Evolutionary conservation across 139 green algal species (phyloP).

Genomic region (Trebouxia sp.): DNA sequence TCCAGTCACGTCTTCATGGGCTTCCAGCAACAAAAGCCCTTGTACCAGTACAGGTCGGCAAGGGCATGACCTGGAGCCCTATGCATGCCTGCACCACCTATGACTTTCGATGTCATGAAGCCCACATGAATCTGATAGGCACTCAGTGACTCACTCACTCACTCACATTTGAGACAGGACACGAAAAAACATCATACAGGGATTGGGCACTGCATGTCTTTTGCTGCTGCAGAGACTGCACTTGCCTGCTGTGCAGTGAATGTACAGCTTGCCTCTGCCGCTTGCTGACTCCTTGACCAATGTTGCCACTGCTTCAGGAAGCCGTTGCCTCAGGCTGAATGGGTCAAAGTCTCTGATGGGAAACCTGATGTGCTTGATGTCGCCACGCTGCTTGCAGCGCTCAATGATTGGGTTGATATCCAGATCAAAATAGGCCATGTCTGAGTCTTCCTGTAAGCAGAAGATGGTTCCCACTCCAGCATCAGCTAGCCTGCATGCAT

Average conservation of each 20-base stretch:
- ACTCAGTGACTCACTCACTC: no score
- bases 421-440: slow-evolving; percentile 89
- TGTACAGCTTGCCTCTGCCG: slow-evolving; percentile 73
- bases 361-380: slow-evolving; percentile 71
- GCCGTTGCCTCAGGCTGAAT: slow-evolving; percentile 68
- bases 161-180: no score
- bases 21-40: no score
- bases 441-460: slow-evolving; percentile 87
- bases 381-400: slow-evolving; percentile 55
- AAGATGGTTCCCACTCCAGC: slow-evolving; percentile 74
- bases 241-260: slow-evolving; percentile 93
- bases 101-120: no score
- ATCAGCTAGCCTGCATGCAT: background rate
- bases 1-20: no score
- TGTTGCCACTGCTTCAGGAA: slow-evolving; percentile 59
- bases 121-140: no score
- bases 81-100: slow-evolving; percentile 73
- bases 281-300: slow-evolving; percentile 22
- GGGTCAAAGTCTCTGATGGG: slow-evolving; percentile 90
- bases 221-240: background rate
- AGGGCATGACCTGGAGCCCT: slow-evolving; percentile 87
- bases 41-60: slow-evolving; percentile 89
- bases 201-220: background rate
- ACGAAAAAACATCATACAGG: no score
- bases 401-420: slow-evolving; percentile 73